These are phyloP conservation scores for Ascochyta pisi DNA, from an alignment of 2,329 filamentous ascomycete genomes.

Conservation along the genomic window DNA sequence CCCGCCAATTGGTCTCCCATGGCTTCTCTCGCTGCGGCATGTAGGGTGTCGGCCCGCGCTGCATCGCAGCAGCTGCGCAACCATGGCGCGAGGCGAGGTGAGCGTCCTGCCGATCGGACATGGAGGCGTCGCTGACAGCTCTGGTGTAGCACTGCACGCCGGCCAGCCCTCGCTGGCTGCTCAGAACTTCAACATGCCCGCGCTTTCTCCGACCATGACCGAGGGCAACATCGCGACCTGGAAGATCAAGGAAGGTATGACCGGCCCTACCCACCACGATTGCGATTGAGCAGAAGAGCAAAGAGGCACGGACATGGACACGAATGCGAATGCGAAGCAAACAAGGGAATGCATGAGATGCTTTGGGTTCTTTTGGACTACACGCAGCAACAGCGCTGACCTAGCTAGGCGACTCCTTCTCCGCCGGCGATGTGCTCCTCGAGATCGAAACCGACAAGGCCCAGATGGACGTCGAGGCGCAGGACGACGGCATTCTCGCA, in stretches of 20 bases:
- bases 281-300: no score
- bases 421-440: constrained; percentile 83
- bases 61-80: constrained; percentile 60
- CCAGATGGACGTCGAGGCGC: constrained; percentile 92
- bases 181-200: constrained; percentile 90
- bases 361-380: neutral
- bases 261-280: neutral
- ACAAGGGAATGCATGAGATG: neutral
- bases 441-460: constrained; percentile 96
- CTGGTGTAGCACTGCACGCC: constrained; percentile 66
- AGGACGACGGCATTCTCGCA: constrained; percentile 84
- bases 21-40: constrained; percentile 71
- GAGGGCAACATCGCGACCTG: constrained; percentile 87
- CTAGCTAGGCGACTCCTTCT: constrained; percentile 70
- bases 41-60: constrained; percentile 68
- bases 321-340: neutral
- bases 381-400: constrained; percentile 22
- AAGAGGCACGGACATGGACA: neutral
- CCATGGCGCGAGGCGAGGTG: constrained; percentile 66
- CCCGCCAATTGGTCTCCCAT: constrained; percentile 53
- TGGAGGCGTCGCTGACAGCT: constrained; percentile 28
- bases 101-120: constrained; percentile 36
- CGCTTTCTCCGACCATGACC: constrained; percentile 91
- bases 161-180: constrained; percentile 71
- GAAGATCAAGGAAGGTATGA: constrained; percentile 79